phyloP scores from a whole-genome alignment of 1,284 basidiomycete species.

The Ceratobasidium sp. region DNA sequence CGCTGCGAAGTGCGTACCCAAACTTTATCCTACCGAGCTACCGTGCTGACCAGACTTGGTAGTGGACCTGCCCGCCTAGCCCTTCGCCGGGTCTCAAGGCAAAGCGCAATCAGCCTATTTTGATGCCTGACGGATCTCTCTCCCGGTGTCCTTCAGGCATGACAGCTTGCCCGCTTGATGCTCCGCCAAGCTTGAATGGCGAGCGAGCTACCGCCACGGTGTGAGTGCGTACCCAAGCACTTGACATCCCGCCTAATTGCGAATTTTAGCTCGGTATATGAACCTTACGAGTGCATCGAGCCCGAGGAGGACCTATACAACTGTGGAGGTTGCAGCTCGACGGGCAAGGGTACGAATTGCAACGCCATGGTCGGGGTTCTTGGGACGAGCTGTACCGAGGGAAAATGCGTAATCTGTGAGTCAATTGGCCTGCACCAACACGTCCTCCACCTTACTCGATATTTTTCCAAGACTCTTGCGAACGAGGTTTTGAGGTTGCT shows the following conservation, averaged over 20 bases:
- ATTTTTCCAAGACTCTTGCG: constrained; percentile 19
- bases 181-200: constrained; percentile 22
- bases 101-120: constrained; percentile 26
- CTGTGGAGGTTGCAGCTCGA: constrained; percentile 35
- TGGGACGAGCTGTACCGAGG: constrained; percentile 25
- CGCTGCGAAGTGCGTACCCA: not conserved
- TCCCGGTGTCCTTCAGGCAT: constrained; percentile 27
- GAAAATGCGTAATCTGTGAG: constrained; percentile 39
- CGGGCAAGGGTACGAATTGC: constrained; percentile 18
- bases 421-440: too few relatives aligned
- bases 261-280: constrained; percentile 20
- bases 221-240: not conserved
- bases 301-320: not conserved
- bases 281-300: constrained; percentile 40
- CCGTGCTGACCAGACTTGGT: not conserved
- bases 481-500: constrained; percentile 14
- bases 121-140: constrained; percentile 16
- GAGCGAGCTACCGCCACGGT: constrained; percentile 26
- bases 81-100: constrained; percentile 29
- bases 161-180: constrained; percentile 34
- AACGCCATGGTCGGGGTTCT: constrained; percentile 6
- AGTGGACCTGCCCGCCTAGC: constrained; percentile 22
- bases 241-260: not conserved
- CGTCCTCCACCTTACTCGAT: not conserved
- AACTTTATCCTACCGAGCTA: not conserved